Evolutionary conservation across 306 rosid genomes (phyloP), one percentile per base, ranked within the genome.

Genomic region (Ormosia semicastrata): DNA sequence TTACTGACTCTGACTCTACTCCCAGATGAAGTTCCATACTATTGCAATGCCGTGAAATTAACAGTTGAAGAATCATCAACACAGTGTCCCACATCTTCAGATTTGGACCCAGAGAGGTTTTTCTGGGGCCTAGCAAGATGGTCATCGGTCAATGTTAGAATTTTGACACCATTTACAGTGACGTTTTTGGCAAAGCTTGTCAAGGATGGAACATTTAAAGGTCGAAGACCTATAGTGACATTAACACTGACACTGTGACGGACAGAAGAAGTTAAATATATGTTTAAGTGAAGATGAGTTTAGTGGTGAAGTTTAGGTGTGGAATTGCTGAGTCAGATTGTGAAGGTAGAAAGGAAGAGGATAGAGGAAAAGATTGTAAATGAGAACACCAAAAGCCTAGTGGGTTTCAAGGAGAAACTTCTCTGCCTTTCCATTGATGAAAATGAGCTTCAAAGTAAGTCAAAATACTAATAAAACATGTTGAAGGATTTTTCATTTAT

Each of bases 341-440:
- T 81, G 82, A 93, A 88, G 77, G 89, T 74, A 13, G 87, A 78
- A 54, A 92, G 83, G 84, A 90, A 88, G 86, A 92, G 9, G 41
- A 86, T 29, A n/a, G 95, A 92, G 32, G 97, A 93, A 30, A 83
- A 85, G 72, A 95, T 87, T 40, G 90, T 88, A 69, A 92, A 93
- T 2, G 93, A 86, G 57, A 89, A 91, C 0, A 95, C 87, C 76
- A 93, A 43, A 53, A 90, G 86, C 82, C 94, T 89, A 1, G 91
- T 87, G 90, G 97, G 94, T 82, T 92, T 93, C 62, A 93, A 63
- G 69, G 92, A 83, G 85, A 93, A 92, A 83, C 97, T 95, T 85
- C 86, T 87, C 74, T 90, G 98, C 64, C 89, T 91, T 82, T 93
- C 98, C 99, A 95, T 88, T 10, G 86, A 66, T 46, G 81, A 65